Conservation (phyloP, 164 flowering plant species). For the Umbilicus rupestris region DNA sequence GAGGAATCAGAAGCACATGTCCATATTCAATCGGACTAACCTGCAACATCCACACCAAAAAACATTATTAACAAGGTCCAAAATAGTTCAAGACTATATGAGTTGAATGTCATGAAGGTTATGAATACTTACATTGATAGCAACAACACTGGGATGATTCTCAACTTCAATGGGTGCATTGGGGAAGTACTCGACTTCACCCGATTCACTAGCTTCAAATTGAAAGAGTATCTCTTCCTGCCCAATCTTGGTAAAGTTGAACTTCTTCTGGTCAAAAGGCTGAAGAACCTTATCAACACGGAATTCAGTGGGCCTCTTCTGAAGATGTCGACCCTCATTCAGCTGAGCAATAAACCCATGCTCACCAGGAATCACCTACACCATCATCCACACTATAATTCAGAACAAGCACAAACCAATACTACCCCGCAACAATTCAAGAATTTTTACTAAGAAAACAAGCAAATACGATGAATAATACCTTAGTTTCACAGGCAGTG, state of each 20-base stretch:
- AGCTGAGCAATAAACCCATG: constrained; percentile 55
- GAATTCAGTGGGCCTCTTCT: constrained; percentile 65
- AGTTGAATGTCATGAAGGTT: neutral
- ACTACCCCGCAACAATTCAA: neutral
- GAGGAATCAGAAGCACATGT: constrained; percentile 59
- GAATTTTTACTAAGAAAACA: neutral
- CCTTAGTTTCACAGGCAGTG: constrained; percentile 70
- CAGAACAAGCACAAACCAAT: neutral
- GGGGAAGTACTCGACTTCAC: constrained; percentile 35
- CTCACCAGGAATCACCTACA: constrained; percentile 51
- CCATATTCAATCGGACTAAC: constrained; percentile 72
- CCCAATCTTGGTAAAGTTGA: constrained; percentile 73
- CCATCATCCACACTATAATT: neutral
- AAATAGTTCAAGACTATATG: neutral
- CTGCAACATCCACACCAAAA: constrained; percentile 25
- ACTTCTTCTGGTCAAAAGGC: constrained; percentile 61
- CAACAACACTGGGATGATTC: constrained; percentile 51
- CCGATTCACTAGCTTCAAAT: constrained; percentile 40
- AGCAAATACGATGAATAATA: no score
- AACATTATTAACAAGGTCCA: neutral
- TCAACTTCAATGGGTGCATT: constrained; percentile 40
- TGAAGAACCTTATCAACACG: constrained; percentile 66
- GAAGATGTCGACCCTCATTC: constrained; percentile 57
- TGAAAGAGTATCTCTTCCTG: constrained; percentile 70
- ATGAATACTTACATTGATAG: constrained; percentile 41